A percentile compares a stretch with the other conserved stretches of the same genome.
phyloP scores from a whole-genome alignment of 2,329 filamentous ascomycete genomes.

The Arthroderma sp. region DNA sequence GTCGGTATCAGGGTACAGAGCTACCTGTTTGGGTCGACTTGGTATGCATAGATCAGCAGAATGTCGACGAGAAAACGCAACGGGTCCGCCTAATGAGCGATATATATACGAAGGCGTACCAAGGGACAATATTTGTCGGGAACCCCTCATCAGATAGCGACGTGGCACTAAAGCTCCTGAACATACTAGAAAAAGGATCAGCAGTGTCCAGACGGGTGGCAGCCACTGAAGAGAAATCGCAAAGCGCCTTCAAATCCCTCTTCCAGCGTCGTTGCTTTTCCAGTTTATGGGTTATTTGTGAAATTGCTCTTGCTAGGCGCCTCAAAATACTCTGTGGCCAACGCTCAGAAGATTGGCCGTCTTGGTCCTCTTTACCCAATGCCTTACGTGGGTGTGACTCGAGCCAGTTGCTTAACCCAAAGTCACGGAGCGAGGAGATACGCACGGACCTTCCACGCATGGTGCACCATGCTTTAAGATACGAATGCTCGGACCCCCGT shows the following conservation, averaged over 20 bases:
- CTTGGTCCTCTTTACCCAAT: neutral
- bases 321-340: neutral
- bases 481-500: slow-evolving; percentile 8
- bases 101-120: slow-evolving; percentile 11
- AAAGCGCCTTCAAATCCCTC: neutral
- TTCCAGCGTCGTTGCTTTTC: neutral
- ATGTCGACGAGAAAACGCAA: slow-evolving; percentile 10
- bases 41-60: slow-evolving; percentile 14
- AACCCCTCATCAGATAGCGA: neutral
- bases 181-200: neutral
- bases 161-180: neutral
- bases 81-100: slow-evolving; percentile 12
- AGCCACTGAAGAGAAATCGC: neutral
- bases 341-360: neutral
- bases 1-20: slow-evolving; percentile 2
- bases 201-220: neutral
- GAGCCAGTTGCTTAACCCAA: neutral
- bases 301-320: neutral
- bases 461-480: neutral
- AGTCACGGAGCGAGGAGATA: neutral
- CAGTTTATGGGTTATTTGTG: neutral
- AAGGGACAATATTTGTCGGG: neutral
- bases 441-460: neutral
- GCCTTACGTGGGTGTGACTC: neutral
- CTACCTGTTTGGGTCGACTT: slow-evolving; percentile 13